Conservation (phyloP, 1,284 basidiomycete genomes). For the Sanghuangporus weigelae region DNA sequence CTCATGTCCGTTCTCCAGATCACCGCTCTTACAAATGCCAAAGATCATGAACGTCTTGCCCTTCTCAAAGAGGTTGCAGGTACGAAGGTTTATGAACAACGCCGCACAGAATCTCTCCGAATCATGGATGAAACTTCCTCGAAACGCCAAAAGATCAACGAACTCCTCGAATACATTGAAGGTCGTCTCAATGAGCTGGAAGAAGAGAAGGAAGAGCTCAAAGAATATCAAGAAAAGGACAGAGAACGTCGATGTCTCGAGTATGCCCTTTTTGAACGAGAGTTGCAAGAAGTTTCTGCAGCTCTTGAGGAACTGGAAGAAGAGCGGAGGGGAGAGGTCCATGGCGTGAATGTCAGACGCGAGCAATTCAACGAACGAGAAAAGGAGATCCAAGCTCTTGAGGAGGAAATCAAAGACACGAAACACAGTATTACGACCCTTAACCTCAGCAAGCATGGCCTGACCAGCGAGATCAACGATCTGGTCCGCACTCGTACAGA, state of each 20-base stretch:
- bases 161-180: constrained; percentile 89
- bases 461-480: constrained; percentile 74
- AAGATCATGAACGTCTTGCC: constrained; percentile 90
- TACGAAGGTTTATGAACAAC: constrained; percentile 96
- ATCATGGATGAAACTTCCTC: constrained; percentile 97
- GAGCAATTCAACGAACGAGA: constrained; percentile 82
- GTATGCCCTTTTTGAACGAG: constrained; percentile 89
- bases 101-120: constrained; percentile 85
- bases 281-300: constrained; percentile 84
- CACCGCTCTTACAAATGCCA: constrained; percentile 94
- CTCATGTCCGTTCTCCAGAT: constrained; percentile 49
- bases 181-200: constrained; percentile 87
- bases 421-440: constrained; percentile 72
- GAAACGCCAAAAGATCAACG: constrained; percentile 88
- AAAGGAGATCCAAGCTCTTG: constrained; percentile 76
- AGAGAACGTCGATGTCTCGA: constrained; percentile 93
- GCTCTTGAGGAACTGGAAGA: constrained; percentile 81
- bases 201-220: constrained; percentile 96
- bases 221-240: constrained; percentile 95
- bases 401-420: constrained; percentile 66
- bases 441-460: constrained; percentile 61
- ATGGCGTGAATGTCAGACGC: constrained; percentile 75
- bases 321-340: constrained; percentile 78
- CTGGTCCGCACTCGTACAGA: constrained; percentile 76
- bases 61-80: constrained; percentile 98